Evolutionary conservation across 768 basidiomycete species (phyloP).

Genomic region (Hygrocybe coccinea): DNA sequence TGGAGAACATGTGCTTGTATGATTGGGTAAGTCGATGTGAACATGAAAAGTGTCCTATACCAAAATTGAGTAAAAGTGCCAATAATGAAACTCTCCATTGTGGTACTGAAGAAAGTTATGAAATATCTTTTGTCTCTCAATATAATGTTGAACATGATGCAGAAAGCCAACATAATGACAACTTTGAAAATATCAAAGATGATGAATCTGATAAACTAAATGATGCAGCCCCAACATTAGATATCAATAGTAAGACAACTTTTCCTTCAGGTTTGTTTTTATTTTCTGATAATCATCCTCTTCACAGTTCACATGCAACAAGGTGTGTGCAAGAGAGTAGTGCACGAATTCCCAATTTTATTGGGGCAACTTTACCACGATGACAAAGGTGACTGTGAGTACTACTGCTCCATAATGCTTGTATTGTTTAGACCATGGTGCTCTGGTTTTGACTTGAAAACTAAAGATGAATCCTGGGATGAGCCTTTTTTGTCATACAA

Average conservation of each 20-base stretch:
- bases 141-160: no score
- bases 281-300: no score
- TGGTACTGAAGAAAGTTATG: slow-evolving; percentile 9
- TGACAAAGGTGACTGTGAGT: slow-evolving; percentile 29
- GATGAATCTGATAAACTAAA: neutral
- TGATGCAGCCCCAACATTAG: neutral
- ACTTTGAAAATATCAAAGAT: neutral
- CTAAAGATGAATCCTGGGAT: slow-evolving; percentile 20
- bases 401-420: slow-evolving; percentile 30
- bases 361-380: slow-evolving; percentile 28
- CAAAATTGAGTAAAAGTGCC: neutral
- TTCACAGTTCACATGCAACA: neutral
- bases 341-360: slow-evolving; percentile 24
- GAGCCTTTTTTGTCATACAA: slow-evolving; percentile 17
- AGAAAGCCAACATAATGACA: no score
- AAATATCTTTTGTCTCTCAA: no score
- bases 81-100: neutral
- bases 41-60: slow-evolving; percentile 8
- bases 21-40: slow-evolving; percentile 21
- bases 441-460: slow-evolving; percentile 21
- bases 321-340: neutral
- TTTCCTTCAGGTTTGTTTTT: slow-evolving; percentile 26
- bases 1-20: slow-evolving; percentile 24
- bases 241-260: slow-evolving; percentile 19
- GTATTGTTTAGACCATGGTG: no score